Conservation (phyloP, 2,329 filamentous ascomycete genomes). For the Penicillium rolfsii region DNA sequence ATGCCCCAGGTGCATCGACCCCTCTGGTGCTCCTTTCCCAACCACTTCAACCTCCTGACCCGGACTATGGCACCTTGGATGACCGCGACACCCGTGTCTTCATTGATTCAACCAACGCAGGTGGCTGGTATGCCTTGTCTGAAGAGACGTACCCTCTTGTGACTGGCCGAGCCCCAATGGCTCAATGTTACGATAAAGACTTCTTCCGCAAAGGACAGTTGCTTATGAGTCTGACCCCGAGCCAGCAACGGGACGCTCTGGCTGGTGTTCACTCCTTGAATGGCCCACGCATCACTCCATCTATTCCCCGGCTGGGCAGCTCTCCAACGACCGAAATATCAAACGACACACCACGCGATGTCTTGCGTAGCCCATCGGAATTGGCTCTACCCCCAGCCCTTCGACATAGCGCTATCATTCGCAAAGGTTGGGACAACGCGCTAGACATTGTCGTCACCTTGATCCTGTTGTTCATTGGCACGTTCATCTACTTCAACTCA, state of each 20-base stretch:
- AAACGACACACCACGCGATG: conserved; percentile 45
- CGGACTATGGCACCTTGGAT: conserved; percentile 48
- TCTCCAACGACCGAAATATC: conserved; percentile 40
- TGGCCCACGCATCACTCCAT: conserved; percentile 42
- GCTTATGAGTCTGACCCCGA: conserved; percentile 42
- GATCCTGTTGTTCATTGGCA: conserved; percentile 44
- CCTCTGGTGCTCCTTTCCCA: conserved; percentile 86
- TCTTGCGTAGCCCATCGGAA: conserved; percentile 41
- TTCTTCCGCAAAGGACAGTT: conserved; percentile 47
- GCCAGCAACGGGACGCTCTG: conserved; percentile 63
- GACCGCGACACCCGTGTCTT: conserved; percentile 71
- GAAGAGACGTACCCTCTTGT: conserved; percentile 84
- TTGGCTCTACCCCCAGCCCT: conserved; percentile 45
- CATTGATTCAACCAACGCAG: conserved; percentile 81
- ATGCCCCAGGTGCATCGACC: conserved; percentile 62
- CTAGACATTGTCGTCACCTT: conserved; percentile 50
- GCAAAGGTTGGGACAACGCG: conserved; percentile 51
- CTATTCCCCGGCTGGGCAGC: conserved; percentile 52
- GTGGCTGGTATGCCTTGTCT: conserved; percentile 93
- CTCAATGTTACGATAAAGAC: conserved; percentile 60
- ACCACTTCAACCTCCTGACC: conserved; percentile 66
- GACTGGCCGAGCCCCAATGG: conserved; percentile 66
- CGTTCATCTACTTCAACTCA: conserved; percentile 50
- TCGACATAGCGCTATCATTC: conserved; percentile 49
- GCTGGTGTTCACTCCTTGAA: conserved; percentile 73